phyloP scores from a whole-genome alignment of 805 yeast species.

The Candida vartiovaarae region DNA sequence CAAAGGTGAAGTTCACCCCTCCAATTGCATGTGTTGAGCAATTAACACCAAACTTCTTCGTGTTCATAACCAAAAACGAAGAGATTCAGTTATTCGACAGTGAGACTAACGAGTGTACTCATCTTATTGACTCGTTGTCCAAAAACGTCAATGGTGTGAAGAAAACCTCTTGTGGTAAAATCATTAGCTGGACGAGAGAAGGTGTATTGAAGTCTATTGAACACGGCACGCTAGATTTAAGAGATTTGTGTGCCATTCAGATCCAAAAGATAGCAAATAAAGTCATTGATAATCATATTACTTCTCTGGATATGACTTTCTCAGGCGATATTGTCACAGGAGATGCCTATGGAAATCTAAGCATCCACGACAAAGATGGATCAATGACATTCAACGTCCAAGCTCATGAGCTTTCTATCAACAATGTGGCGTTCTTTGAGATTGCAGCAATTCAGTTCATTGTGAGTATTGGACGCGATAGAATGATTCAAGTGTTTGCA shows the following conservation, averaged over 20 bases:
- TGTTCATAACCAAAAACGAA: slow-evolving; percentile 31
- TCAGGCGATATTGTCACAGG: slow-evolving; percentile 32
- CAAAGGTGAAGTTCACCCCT: slow-evolving; percentile 18
- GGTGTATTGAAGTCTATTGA: slow-evolving; percentile 32
- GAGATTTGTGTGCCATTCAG: slow-evolving; percentile 6
- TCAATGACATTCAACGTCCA: slow-evolving; percentile 25
- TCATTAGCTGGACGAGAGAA: slow-evolving; percentile 35
- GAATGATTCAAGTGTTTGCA: slow-evolving; percentile 52
- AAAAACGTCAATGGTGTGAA: slow-evolving; percentile 35
- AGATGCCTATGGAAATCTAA: slow-evolving; percentile 42
- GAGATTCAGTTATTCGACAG: slow-evolving; percentile 29
- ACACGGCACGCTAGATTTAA: slow-evolving; percentile 12
- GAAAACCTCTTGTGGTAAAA: slow-evolving; percentile 24
- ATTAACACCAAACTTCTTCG: slow-evolving; percentile 20
- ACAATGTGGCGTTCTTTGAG: slow-evolving; percentile 35
- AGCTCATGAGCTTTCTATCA: slow-evolving; percentile 47
- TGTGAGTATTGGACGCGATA: slow-evolving; percentile 48
- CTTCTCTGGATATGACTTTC: slow-evolving; percentile 31
- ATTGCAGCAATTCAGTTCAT: slow-evolving; percentile 25
- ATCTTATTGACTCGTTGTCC: slow-evolving; percentile 31
- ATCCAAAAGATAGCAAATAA: slow-evolving; percentile 24
- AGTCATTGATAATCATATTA: slow-evolving; percentile 33
- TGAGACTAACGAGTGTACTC: slow-evolving; percentile 3
- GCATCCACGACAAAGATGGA: slow-evolving; percentile 15
- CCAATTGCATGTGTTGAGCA: slow-evolving; percentile 20